Evolutionary conservation across 2,329 filamentous ascomycete species (phyloP).

Genomic region (Nemania sp.): DNA sequence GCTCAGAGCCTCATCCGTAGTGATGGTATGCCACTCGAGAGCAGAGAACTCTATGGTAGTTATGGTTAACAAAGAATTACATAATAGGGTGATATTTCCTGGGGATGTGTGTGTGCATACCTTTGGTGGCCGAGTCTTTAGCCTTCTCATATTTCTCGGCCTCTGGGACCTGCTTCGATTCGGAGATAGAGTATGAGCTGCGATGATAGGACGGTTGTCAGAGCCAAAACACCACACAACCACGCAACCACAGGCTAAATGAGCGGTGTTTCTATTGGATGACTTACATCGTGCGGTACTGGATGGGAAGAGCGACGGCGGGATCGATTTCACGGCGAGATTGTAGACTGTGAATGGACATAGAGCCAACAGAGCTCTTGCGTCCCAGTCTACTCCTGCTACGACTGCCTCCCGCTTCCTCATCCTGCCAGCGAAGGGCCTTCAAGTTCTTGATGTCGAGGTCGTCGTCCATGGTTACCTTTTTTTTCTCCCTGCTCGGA

Average conservation of each 20-base stretch:
- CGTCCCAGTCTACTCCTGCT: conserved; percentile 32
- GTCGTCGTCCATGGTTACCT: conserved; percentile 28
- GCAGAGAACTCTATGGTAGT: conserved; percentile 56
- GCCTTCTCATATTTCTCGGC: conserved; percentile 44
- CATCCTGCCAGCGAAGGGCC: conserved; percentile 43
- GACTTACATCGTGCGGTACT: conserved; percentile 57
- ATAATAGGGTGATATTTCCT: no score
- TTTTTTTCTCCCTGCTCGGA: background rate
- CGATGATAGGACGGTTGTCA: conserved; percentile 20
- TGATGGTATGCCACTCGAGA: conserved; percentile 69
- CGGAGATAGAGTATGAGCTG: conserved; percentile 59
- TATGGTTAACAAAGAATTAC: conserved; percentile 22
- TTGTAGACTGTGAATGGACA: conserved; percentile 47
- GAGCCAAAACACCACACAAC: background rate
- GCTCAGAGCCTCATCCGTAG: conserved; percentile 59
- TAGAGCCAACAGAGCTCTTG: conserved; percentile 42
- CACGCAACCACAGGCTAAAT: no score
- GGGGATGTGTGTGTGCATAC: conserved; percentile 26
- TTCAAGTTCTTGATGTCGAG: conserved; percentile 33
- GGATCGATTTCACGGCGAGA: conserved; percentile 47
- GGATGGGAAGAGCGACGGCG: conserved; percentile 51
- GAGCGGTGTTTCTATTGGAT: no score
- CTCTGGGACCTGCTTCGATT: conserved; percentile 51
- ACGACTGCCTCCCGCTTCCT: conserved; percentile 38
- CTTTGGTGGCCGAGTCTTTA: conserved; percentile 48